Conservation (phyloP, 768 basidiomycete species). For the Lactarius pseudohatsudake region DNA sequence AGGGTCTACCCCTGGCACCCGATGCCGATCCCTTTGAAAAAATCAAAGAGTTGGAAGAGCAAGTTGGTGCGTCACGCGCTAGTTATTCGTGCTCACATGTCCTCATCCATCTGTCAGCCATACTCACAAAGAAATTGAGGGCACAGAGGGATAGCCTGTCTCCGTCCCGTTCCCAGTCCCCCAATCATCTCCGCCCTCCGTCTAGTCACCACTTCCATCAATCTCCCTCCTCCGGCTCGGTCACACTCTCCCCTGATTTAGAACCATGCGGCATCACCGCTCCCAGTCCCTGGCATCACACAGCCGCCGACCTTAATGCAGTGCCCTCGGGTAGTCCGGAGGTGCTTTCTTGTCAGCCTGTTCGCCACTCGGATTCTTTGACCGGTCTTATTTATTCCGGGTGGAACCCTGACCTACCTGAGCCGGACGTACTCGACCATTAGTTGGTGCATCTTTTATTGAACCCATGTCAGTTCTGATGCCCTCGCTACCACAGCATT, state of each 20-base stretch:
- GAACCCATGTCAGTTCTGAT: constrained; percentile 4
- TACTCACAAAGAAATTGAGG: constrained; percentile 60
- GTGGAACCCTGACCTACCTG: constrained; percentile 85
- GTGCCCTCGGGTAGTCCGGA: constrained; percentile 31
- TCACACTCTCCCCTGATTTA: constrained; percentile 31
- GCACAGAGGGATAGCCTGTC: constrained; percentile 46
- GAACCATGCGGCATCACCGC: constrained; percentile 29
- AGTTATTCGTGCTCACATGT: constrained; percentile 21
- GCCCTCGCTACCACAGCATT: constrained; percentile 48
- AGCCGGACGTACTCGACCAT: constrained; percentile 68
- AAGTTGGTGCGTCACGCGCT: constrained; percentile 56
- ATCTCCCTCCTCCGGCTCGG: constrained; percentile 27
- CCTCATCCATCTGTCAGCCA: constrained; percentile 42
- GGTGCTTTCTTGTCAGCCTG: constrained; percentile 32
- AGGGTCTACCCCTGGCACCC: constrained; percentile 72
- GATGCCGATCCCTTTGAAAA: constrained; percentile 79
- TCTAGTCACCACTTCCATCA: constrained; percentile 9
- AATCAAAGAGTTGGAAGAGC: constrained; percentile 72
- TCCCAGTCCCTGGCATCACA: constrained; percentile 33
- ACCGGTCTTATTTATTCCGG: constrained; percentile 71
- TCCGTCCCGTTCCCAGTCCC: constrained; percentile 41
- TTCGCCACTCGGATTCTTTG: constrained; percentile 49
- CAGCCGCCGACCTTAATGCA: constrained; percentile 31
- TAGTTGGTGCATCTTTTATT: constrained; percentile 51
- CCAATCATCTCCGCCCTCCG: constrained; percentile 28